These are phyloP conservation scores for Parietichytrium sp. DNA, from an alignment of 108 stramenopile species.

Conservation along the genomic window DNA sequence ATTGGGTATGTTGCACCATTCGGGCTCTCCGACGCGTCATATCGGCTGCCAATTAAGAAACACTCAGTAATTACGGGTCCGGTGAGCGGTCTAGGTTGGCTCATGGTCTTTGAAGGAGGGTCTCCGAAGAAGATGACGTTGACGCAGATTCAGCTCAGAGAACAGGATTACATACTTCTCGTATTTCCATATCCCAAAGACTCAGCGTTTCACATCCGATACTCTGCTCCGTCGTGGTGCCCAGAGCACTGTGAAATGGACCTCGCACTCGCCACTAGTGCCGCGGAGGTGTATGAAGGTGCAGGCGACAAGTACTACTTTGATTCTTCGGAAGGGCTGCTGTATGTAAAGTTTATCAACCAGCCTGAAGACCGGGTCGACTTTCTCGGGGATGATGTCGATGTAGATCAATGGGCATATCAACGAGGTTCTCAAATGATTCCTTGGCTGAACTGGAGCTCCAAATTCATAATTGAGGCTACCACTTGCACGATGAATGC, in stretches of 20 bases:
- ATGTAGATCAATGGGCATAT: too few species aligned
- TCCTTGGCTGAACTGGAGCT: too few species aligned
- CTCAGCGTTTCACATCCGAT: background rate
- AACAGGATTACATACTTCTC: background rate
- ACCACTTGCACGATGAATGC: too few species aligned
- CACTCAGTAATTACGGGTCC: background rate
- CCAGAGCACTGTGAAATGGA: background rate
- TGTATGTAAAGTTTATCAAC: background rate
- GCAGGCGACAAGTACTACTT: background rate
- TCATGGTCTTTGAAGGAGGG: conserved; percentile 15
- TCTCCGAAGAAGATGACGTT: background rate
- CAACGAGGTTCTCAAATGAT: too few species aligned
- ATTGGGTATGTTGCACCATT: background rate
- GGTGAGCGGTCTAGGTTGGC: background rate
- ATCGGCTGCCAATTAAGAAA: background rate
- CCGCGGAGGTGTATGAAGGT: background rate
- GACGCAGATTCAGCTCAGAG: background rate
- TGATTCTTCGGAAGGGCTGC: background rate
- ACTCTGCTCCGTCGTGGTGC: background rate
- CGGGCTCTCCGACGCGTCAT: background rate
- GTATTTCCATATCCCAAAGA: conserved; percentile 1
- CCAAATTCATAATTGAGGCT: too few species aligned
- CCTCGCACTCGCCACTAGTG: background rate
- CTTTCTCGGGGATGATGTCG: too few species aligned
- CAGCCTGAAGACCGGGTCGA: background rate